Conservation (phyloP, 2,329 filamentous ascomycete genomes). For the Pyrenophora graminea region DNA sequence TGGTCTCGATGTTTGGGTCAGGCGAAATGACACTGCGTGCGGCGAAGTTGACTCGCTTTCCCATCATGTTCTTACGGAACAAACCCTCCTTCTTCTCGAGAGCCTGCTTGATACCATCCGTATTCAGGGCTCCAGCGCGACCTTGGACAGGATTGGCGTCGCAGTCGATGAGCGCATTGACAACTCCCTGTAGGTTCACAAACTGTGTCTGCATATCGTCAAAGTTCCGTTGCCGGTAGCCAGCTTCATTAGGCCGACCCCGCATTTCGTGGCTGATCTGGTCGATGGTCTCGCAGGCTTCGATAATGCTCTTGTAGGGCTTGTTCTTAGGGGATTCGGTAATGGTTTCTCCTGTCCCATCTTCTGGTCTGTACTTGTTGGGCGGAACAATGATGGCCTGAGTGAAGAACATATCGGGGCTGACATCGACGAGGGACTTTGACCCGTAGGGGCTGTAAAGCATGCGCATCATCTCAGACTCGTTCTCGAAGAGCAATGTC, state of each 20-base stretch:
- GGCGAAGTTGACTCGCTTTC: conserved; percentile 98
- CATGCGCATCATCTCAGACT: conserved; percentile 80
- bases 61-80: conserved; percentile 99
- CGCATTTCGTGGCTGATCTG: conserved; percentile 73
- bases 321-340: conserved; percentile 87
- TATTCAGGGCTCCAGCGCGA: conserved; percentile 74
- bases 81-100: conserved; percentile 98
- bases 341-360: conserved; percentile 78
- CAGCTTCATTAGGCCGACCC: conserved; percentile 47
- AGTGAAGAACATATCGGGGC: conserved; percentile 92
- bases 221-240: conserved; percentile 63
- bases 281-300: conserved; percentile 72
- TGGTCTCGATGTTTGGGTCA: conserved; percentile 97
- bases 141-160: conserved; percentile 84
- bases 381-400: conserved; percentile 85
- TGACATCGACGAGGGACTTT: conserved; percentile 61
- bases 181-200: conserved; percentile 80
- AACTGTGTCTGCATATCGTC: conserved; percentile 80
- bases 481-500: conserved; percentile 79
- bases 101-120: conserved; percentile 96
- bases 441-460: conserved; percentile 78
- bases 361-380: conserved; percentile 88
- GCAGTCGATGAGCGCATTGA: conserved; percentile 91
- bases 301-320: conserved; percentile 83
- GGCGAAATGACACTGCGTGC: conserved; percentile 97